Conservation (phyloP, 2,329 filamentous ascomycete species). For the Didymella exigua region DNA sequence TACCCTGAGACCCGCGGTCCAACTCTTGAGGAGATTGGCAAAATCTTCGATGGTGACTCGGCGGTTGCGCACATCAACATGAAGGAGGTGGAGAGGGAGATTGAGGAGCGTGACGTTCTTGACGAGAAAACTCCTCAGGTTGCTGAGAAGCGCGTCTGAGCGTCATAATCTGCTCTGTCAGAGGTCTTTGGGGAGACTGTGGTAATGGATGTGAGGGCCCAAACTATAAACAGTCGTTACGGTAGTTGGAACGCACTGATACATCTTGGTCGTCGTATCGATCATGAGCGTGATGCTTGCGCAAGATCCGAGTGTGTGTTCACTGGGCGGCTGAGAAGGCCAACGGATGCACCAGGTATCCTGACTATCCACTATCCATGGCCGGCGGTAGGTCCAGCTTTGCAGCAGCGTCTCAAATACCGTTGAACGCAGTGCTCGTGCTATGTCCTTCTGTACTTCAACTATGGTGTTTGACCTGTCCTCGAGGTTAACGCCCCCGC, state of each 20-base stretch:
- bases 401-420: no score
- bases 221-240: background rate
- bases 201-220: background rate
- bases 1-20: conserved; percentile 66
- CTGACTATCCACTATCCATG: no score
- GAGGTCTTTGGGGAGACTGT: background rate
- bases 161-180: background rate
- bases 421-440: no score
- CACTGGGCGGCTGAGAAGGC: no score
- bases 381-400: no score
- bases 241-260: background rate
- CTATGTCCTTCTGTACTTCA: no score
- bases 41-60: conserved; percentile 70
- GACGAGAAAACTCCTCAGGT: conserved; percentile 26
- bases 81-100: conserved; percentile 30
- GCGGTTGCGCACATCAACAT: conserved; percentile 47
- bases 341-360: no score
- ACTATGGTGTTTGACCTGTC: no score
- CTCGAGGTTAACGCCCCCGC: no score
- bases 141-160: conserved; percentile 3
- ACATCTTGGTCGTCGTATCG: no score
- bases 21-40: conserved; percentile 71
- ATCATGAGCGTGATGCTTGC: no score
- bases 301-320: no score
- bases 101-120: conserved; percentile 20